Conservation (phyloP, 805 yeast species). For the Torulaspora delbrueckii region DNA sequence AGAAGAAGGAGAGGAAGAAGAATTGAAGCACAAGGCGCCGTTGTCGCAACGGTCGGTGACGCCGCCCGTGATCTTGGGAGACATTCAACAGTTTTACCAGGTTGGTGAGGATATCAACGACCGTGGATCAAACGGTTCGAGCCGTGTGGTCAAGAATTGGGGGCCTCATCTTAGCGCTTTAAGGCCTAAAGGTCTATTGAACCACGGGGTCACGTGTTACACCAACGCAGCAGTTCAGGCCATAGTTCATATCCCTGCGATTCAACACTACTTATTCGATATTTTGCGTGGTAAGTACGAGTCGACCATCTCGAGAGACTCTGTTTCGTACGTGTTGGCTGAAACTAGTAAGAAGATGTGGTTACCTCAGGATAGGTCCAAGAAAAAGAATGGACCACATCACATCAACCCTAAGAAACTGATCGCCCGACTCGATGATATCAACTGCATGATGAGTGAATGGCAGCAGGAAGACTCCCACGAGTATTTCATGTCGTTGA, state of each 20-base stretch:
- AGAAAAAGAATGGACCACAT: slow-evolving; percentile 25
- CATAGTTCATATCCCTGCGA: slow-evolving; percentile 83
- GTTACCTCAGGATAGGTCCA: slow-evolving; percentile 44
- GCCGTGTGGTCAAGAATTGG: slow-evolving; percentile 69
- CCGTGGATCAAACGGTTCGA: slow-evolving; percentile 56
- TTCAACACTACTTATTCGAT: slow-evolving; percentile 75
- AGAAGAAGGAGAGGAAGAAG: slow-evolving; percentile 23
- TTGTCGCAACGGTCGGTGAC: slow-evolving; percentile 12
- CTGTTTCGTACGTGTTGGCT: slow-evolving; percentile 64
- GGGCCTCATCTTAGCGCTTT: slow-evolving; percentile 40
- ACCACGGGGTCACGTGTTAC: slow-evolving; percentile 95
- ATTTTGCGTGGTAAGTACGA: slow-evolving; percentile 52
- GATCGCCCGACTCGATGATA: slow-evolving; percentile 67
- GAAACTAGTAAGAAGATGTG: slow-evolving; percentile 68
- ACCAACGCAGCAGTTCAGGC: slow-evolving; percentile 94
- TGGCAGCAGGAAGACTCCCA: slow-evolving; percentile 99
- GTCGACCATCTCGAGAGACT: slow-evolving; percentile 43
- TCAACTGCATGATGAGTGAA: slow-evolving; percentile 92
- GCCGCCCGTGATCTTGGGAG: slow-evolving; percentile 37
- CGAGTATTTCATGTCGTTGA: slow-evolving; percentile 90
- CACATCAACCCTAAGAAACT: slow-evolving; percentile 72
- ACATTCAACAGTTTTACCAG: slow-evolving; percentile 54
- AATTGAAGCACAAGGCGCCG: slow-evolving; percentile 29
- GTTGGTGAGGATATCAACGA: slow-evolving; percentile 56
- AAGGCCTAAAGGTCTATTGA: slow-evolving; percentile 67